These are phyloP conservation scores for Neocucurbitaria cava DNA, from an alignment of 2,329 filamentous ascomycete genomes.

Conservation along the genomic window DNA sequence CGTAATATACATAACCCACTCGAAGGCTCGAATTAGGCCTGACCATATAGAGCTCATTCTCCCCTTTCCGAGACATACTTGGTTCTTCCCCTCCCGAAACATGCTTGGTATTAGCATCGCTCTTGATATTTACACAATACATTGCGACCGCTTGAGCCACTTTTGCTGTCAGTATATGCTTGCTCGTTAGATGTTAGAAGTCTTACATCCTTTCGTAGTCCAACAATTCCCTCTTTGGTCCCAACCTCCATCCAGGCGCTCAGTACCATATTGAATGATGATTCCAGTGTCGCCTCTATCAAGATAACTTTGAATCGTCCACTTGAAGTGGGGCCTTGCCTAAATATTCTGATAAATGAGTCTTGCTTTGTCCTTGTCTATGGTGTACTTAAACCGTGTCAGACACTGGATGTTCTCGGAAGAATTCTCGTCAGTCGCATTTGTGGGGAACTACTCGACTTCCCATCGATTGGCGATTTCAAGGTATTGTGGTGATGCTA, in stretches of 20 bases:
- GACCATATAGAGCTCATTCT: no score
- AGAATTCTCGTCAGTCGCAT: background rate
- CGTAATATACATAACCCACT: no score
- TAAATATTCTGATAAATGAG: background rate
- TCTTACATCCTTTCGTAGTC: background rate
- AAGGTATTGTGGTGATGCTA: background rate
- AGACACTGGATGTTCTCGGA: no score
- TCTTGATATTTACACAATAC: no score
- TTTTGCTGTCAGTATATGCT: background rate
- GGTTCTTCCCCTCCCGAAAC: no score
- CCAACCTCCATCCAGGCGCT: background rate
- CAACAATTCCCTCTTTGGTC: background rate
- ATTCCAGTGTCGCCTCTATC: background rate
- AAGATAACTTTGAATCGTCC: background rate
- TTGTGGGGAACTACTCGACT: background rate
- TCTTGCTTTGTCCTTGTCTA: background rate
- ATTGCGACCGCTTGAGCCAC: background rate
- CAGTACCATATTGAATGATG: background rate
- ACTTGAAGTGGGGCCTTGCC: no score
- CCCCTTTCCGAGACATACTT: no score
- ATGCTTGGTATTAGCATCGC: no score
- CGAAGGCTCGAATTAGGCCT: no score
- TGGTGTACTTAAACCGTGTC: no score
- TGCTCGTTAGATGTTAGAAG: background rate
- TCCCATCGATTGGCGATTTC: background rate